Conservation (phyloP, 176 grass and related monocot species). For the Rhynchospora breviuscula region DNA sequence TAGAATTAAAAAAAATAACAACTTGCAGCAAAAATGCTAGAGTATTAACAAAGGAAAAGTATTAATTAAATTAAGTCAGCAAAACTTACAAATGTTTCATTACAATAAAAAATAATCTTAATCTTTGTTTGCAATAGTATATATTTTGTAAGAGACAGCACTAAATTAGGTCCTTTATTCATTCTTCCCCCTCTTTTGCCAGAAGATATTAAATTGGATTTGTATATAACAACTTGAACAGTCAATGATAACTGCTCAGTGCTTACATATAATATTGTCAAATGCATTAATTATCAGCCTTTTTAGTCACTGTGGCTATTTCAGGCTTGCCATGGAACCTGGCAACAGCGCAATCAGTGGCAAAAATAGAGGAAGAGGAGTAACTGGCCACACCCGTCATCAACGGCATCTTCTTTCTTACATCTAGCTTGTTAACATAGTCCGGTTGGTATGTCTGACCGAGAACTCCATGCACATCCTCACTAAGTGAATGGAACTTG, state of each 20-base stretch:
- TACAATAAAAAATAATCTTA: not conserved
- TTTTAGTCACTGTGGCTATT: conserved; percentile 10
- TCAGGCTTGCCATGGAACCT: conserved; percentile 30
- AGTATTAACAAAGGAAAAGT: not conserved
- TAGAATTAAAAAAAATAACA: not conserved
- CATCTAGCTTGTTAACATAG: conserved; percentile 44
- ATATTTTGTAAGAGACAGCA: not conserved
- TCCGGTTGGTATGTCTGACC: conserved; percentile 46
- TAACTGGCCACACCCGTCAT: conserved; percentile 37
- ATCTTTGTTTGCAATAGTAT: not conserved
- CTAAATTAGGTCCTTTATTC: not conserved
- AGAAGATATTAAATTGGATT: not conserved
- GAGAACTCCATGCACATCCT: conserved; percentile 49
- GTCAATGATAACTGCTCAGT: not conserved
- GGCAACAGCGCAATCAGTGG: conserved; percentile 43
- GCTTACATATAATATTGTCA: not conserved
- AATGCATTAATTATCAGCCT: conserved; percentile 1
- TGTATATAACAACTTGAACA: not conserved
- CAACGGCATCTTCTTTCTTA: conserved; percentile 40
- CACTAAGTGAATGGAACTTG: conserved; percentile 44
- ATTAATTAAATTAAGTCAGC: not conserved
- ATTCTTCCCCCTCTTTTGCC: not conserved
- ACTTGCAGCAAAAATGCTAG: not conserved
- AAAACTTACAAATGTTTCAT: not conserved
- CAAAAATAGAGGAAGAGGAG: conserved; percentile 39